Evolutionary conservation across 2,329 filamentous ascomycete genomes (phyloP).

Genomic region (Alternaria brassicae): DNA sequence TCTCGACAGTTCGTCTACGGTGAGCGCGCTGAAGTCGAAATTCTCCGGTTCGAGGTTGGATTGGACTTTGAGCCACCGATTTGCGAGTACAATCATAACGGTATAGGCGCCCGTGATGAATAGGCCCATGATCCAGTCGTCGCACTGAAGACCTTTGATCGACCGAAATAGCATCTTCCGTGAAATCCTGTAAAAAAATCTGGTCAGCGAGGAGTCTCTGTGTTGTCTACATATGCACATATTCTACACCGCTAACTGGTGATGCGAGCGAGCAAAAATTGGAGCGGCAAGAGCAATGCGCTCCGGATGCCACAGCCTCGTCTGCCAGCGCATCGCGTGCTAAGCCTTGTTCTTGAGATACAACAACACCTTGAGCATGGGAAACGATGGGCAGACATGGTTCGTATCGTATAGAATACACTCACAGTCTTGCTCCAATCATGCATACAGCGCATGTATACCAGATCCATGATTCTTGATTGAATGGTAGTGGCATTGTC

Average conservation of each 20-base stretch:
- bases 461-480: slow-evolving; percentile 58
- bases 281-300: neutral
- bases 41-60: slow-evolving; percentile 56
- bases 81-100: slow-evolving; percentile 58
- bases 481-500: slow-evolving; percentile 39
- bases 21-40: slow-evolving; percentile 55
- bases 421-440: slow-evolving; percentile 53
- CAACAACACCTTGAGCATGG: neutral
- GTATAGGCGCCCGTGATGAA: slow-evolving; percentile 60
- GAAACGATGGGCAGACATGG: neutral
- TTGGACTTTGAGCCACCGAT: slow-evolving; percentile 50
- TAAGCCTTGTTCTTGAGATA: neutral
- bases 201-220: slow-evolving; percentile 5
- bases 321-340: slow-evolving; percentile 1
- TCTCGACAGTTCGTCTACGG: slow-evolving; percentile 44
- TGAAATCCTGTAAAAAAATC: slow-evolving; percentile 47
- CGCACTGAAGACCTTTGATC: slow-evolving; percentile 58
- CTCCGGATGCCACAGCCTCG: neutral
- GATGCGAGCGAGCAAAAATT: neutral
- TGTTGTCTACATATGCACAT: neutral
- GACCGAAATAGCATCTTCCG: slow-evolving; percentile 57
- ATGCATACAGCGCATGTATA: slow-evolving; percentile 52
- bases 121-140: slow-evolving; percentile 64
- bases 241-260: neutral
- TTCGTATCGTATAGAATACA: neutral